Evolutionary conservation across 768 basidiomycete genomes (phyloP), one percentile per base, ranked within the genome.

Genomic region (Lactifluus subvellereus): DNA sequence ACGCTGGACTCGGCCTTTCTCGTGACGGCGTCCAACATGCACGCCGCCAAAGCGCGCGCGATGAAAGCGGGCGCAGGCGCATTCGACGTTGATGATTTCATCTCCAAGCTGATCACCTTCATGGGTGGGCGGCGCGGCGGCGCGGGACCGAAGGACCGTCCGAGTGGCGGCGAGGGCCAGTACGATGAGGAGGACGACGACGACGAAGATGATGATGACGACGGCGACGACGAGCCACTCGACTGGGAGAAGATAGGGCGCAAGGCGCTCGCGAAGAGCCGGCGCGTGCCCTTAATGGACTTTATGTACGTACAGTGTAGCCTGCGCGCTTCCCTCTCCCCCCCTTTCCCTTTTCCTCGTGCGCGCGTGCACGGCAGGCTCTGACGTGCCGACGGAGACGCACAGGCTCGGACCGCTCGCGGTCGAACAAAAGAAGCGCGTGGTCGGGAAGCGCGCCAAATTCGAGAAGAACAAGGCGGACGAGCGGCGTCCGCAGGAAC

Each of bases 1-100:
- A 87, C 91, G 0, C 81, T 98, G 11, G 97, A 98, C 73, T 94
- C 96, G 0, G 80, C 82, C 47, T 80, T 95, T 27, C 82, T 98
- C 32, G 74, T 89, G 2, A 83, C 85, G 71, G 85, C 88, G 11
- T 87, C 91, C 3, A 87, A 84, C 63, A 83, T 92, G 68, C 85
- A 88, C 49, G 87, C 91, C 2, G 86, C 87, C 68, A 88, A 95
- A 71, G 94, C 94, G n/a, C 89, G 91, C 35, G 86, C 86, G 35
- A 87, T 96, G 84, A 94, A 91, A 73, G 84, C 91, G 0, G 92
- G 91, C 57, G 84, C 84, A 0, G 89, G 91, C 59, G 85, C 88
- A 14, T 99, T 98, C 70, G 96, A 99, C 70, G 77, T 90, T 45
- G 93, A 96, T 67, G 94, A 98, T 59, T 98, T 95, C 68, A 78